phyloP scores from a whole-genome alignment of 306 rosid genomes.

The Rosa chinensis region DNA sequence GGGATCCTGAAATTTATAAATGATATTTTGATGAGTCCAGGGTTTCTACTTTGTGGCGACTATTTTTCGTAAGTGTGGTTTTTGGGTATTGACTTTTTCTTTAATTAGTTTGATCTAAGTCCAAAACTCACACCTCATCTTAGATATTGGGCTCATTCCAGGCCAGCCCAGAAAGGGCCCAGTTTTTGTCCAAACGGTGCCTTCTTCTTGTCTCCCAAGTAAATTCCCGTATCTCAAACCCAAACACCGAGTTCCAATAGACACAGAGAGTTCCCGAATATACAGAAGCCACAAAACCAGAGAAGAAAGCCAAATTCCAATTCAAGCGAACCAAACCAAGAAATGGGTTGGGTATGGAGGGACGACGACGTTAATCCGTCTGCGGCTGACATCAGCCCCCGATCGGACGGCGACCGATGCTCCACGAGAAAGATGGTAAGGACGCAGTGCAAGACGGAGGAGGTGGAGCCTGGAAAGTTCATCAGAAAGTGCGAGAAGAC shows the following conservation, averaged over 20 bases:
- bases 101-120: no score
- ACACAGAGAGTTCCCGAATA: background rate
- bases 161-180: background rate
- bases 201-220: background rate
- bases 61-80: no score
- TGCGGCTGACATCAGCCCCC: slow-evolving; percentile 13
- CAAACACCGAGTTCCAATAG: background rate
- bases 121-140: no score
- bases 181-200: background rate
- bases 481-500: slow-evolving; percentile 79
- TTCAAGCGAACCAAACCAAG: background rate
- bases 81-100: no score
- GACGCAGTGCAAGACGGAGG: slow-evolving; percentile 77
- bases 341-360: slow-evolving; percentile 82
- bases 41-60: no score
- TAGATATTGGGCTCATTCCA: no score
- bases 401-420: slow-evolving; percentile 36
- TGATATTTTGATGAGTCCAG: no score
- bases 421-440: slow-evolving; percentile 58
- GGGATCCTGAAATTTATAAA: no score
- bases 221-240: no score
- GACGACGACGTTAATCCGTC: slow-evolving; percentile 41
- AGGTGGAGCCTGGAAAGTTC: slow-evolving; percentile 80
- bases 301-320: background rate
- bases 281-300: background rate